Conservation (phyloP, 1,139 yeast species). For the Geotrichum citri-aurantii region DNA sequence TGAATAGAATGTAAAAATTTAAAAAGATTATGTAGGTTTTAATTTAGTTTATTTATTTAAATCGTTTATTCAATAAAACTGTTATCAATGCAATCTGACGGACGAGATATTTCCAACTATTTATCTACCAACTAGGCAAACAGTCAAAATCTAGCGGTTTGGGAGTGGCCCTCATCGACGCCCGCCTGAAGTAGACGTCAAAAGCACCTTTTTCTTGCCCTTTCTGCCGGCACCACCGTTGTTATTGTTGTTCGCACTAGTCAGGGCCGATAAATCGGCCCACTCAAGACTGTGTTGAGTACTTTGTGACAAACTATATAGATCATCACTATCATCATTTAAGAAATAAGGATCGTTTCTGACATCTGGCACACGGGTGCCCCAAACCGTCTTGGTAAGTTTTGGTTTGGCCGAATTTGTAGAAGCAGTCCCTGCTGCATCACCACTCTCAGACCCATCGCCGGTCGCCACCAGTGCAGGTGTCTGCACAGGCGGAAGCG, state of each 20-base stretch:
- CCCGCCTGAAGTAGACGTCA: conserved; percentile 25
- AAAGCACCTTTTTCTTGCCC: conserved; percentile 40
- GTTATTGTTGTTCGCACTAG: background rate
- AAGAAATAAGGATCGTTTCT: background rate
- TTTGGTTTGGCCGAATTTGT: background rate
- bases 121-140: background rate
- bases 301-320: background rate
- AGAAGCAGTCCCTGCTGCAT: background rate
- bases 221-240: conserved; percentile 34
- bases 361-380: conserved; percentile 11
- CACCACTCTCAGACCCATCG: background rate
- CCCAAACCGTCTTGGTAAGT: conserved; percentile 11
- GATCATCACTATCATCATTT: background rate
- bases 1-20: background rate
- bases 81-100: background rate
- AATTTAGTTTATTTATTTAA: too few species aligned
- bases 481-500: background rate
- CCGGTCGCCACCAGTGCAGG: background rate
- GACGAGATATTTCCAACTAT: background rate
- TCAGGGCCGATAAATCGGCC: conserved; percentile 5
- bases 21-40: background rate
- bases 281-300: background rate
- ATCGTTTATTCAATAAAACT: background rate
- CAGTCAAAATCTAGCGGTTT: background rate
- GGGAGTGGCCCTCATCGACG: background rate